phyloP scores from a whole-genome alignment of 345 rosid genomes.

The Litchi chinensis region DNA sequence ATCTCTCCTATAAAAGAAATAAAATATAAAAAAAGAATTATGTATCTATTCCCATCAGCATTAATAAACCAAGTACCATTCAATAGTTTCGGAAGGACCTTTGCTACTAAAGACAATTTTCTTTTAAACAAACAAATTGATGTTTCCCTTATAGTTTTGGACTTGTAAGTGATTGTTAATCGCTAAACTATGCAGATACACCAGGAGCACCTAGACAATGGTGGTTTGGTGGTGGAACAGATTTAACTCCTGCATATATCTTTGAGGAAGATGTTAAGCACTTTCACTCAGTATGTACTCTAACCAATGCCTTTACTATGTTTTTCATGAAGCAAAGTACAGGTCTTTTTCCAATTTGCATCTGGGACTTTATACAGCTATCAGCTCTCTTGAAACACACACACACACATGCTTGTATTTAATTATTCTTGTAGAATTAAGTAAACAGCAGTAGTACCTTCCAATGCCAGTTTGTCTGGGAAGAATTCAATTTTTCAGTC shows the following conservation, averaged over 20 bases:
- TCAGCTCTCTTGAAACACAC: not conserved
- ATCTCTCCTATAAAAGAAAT: not conserved
- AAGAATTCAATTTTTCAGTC: not conserved
- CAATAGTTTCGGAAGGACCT: not conserved
- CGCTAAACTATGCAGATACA: constrained; percentile 46
- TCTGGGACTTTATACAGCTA: not conserved
- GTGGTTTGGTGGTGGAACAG: constrained; percentile 99
- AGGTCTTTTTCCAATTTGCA: not conserved
- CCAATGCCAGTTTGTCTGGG: not conserved
- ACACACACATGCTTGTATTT: not conserved
- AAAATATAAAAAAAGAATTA: not conserved
- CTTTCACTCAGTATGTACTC: constrained; percentile 71
- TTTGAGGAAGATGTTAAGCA: constrained; percentile 96
- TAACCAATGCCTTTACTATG: not conserved
- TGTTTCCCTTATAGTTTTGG: not conserved
- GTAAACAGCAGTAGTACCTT: not conserved
- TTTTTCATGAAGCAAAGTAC: not conserved
- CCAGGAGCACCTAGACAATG: constrained; percentile 99
- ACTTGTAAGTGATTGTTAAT: not conserved
- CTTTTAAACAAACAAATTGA: not conserved
- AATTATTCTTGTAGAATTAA: not conserved
- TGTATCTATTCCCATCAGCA: not conserved
- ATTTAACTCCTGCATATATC: constrained; percentile 95
- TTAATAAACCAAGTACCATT: not conserved
- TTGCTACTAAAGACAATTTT: not conserved